Base-by-base conservation (phyloP, 1,284 basidiomycete genomes). In the Termitomyces sp. region DNA sequence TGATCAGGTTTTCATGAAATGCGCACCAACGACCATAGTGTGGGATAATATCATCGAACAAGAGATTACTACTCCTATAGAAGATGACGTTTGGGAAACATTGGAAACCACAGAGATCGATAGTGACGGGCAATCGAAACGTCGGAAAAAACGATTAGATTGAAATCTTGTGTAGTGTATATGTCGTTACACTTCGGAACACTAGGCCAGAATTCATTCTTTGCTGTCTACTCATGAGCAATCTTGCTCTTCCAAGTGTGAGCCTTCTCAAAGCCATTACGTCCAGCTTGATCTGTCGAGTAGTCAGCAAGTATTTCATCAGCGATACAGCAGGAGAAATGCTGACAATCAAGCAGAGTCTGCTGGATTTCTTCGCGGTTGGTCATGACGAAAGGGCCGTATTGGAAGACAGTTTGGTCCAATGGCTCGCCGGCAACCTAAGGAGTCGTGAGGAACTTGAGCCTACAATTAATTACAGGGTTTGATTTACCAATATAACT, bases 201-300 rank as follows among this genome's bases (percentile, higher is more conserved):
- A 40, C 14, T 3, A 7, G n/a, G 26, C 14, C 5, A 40, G 31
- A n/a, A 30, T 21, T 34, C 42, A 30, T 21, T 34, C 42, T 41
- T 24, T 4, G 3, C 5, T 33, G 11, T 13, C 54, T 54, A 66
- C 39, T 64, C 51, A 28, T 67, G 60, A 45, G 67, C 93, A 63
- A 96, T 95, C 66, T 86, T 77, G 62, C 88, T 92, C 71, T 86
- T 81, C 95, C 94, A 97, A 4, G 78, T 83, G 52, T 86, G 84
- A 0, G 92, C 93, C 46, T 86, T 86, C 71, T 98, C 95, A 66
- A 97, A 97, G 0, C 95, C 95, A 65, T 97, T 97, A 57, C 64
- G 71, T 16, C 83, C 86, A 41, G 72, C 69, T 71, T 86, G 88
- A 66, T 90, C 86, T 88, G 51, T 28, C 46, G 40, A 49, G 50